Conservation (phyloP, 495 filamentous ascomycete species). For the Evernia prunastri region DNA sequence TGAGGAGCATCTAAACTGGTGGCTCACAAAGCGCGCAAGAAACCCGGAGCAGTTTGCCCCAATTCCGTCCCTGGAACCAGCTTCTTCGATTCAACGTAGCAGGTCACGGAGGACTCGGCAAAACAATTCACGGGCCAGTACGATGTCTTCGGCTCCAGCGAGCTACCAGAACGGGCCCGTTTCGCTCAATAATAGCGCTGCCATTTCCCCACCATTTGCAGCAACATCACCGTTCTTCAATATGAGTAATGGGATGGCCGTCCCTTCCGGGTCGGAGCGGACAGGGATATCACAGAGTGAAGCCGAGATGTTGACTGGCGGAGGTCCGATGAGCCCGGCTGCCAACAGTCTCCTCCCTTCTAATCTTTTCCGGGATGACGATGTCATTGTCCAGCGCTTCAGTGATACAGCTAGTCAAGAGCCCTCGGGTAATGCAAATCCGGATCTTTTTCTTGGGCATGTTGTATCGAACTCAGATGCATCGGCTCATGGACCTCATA, state of each 20-base stretch:
- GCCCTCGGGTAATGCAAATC: constrained; percentile 21
- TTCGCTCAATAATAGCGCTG: constrained; percentile 41
- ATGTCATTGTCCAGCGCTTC: constrained; percentile 50
- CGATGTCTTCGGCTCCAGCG: constrained; percentile 43
- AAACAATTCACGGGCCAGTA: constrained; percentile 44
- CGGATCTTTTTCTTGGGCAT: constrained; percentile 35
- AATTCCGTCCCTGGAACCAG: constrained; percentile 40
- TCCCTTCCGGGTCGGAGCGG: constrained; percentile 37
- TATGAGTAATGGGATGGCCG: constrained; percentile 51
- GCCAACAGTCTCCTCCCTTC: constrained; percentile 73
- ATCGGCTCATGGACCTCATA: constrained; percentile 53
- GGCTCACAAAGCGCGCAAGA: constrained; percentile 39
- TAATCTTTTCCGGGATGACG: constrained; percentile 72
- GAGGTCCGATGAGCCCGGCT: constrained; percentile 73
- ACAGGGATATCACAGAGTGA: constrained; percentile 39
- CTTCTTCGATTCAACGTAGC: constrained; percentile 33
- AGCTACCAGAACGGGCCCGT: constrained; percentile 35
- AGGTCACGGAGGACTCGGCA: constrained; percentile 45
- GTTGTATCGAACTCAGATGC: constrained; percentile 34
- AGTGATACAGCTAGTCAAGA: constrained; percentile 35
- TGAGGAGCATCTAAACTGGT: constrained; percentile 47
- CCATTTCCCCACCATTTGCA: constrained; percentile 45
- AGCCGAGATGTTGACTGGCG: constrained; percentile 45
- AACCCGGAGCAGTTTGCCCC: constrained; percentile 40
- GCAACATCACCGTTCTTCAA: constrained; percentile 50